Percentiles rank a stretch among this genome's conserved stretches.
Evolutionary conservation across 2,329 filamentous ascomycete species (phyloP).

Genomic region (Trichoderma lentiforme): DNA sequence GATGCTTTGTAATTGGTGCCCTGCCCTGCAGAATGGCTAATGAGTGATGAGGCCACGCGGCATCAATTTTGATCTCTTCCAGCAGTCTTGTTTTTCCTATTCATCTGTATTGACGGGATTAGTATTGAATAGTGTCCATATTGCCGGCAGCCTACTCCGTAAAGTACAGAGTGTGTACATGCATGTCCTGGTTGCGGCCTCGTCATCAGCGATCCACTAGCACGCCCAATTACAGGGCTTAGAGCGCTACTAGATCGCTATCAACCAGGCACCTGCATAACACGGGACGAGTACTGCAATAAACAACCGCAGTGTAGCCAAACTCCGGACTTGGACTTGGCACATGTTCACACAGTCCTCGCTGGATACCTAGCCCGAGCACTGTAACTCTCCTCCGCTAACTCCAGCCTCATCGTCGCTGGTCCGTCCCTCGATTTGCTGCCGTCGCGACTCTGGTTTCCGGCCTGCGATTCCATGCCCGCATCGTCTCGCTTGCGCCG

Average conservation of each 20-base stretch:
- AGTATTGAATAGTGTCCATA: background rate
- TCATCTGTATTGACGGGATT: background rate
- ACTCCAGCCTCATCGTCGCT: background rate
- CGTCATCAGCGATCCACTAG: constrained; percentile 8
- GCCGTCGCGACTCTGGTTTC: background rate
- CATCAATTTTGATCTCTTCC: background rate
- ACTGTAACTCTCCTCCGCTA: background rate
- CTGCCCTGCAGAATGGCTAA: background rate
- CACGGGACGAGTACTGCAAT: background rate
- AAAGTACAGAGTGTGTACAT: background rate
- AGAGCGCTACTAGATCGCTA: constrained; percentile 4
- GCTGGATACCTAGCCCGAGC: background rate
- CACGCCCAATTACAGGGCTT: constrained; percentile 16
- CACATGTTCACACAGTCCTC: background rate
- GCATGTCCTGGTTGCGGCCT: background rate
- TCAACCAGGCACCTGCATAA: constrained; percentile 7
- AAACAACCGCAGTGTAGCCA: background rate
- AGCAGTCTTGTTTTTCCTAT: background rate
- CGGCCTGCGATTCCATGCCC: constrained; percentile 22
- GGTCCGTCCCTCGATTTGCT: background rate
- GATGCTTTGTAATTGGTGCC: background rate
- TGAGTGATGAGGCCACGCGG: background rate
- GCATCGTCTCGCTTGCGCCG: constrained; percentile 21
- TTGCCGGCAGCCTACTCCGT: background rate
- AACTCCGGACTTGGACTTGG: background rate